Base-by-base conservation (phyloP, 352 stramenopile species). In the Phytophthora citricola region DNA sequence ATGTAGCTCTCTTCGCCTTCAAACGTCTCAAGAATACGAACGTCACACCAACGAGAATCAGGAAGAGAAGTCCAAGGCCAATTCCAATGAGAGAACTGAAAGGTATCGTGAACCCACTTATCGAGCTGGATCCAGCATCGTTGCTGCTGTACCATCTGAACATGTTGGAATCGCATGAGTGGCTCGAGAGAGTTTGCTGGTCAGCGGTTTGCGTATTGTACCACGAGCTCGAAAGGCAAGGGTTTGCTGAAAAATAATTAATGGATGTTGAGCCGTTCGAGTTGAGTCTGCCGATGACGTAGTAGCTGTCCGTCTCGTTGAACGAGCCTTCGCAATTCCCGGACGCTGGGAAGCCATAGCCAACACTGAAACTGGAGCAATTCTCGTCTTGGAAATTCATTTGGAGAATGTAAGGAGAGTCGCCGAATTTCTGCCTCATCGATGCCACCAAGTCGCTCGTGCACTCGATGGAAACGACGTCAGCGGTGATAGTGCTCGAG, bases 141-240 rank as follows among this genome's bases (percentile, higher is more conserved):
- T 55, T 56, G 32, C 64, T 73, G 26, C 64, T 73, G 39, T 73
- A 69, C 58, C 58, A 72, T 50, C 40, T 57, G 27, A 51, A 57
- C 40, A 29, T 34, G 29, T 64, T 56, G 11, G 26, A 10, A 17
- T 61, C 58, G 24, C 64, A 72, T 27, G 31, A 54, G 31, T 63
- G 58, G 20, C 14, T 63, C 5, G 36, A 5, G 5, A 65, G 54
- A 1, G 55, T 65, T 5, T 31, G 14, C n/a, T 49, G 34, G 32
- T 58, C 26, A n/a, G 34, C 48, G 9, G 11, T 36, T 32, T 44
- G 32, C 3, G 38, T 48, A n/a, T 31, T 32, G 14, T 48, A 58
- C 62, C 47, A 51, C 0, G 63, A 47, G 14, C 52, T 34, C 10
- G 48, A 51, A 5, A 66, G 12, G 10, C 55, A 66, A 10, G 12